Evolutionary conservation across 1,284 basidiomycete genomes (phyloP).

Genomic region (Ganoderma lucidum): DNA sequence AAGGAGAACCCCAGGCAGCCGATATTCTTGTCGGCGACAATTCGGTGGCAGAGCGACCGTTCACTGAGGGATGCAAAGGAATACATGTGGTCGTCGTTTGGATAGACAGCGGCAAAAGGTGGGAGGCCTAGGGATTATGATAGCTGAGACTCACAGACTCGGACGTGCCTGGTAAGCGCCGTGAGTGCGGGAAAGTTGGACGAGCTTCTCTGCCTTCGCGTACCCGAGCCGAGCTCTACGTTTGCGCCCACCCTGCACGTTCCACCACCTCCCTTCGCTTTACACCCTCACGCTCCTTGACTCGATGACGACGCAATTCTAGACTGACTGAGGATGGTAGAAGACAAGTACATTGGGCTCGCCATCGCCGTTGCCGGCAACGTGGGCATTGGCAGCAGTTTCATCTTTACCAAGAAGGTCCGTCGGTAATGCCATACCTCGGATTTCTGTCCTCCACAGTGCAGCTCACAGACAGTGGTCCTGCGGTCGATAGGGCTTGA

Average conservation of each 20-base stretch:
- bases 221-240: constrained; percentile 8
- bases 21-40: too few species aligned
- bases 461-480: not conserved
- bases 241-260: not conserved
- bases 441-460: not conserved
- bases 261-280: not conserved
- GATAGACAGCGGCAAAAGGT: not conserved
- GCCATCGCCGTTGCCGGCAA: constrained; percentile 85
- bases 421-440: constrained; percentile 21
- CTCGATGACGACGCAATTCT: constrained; percentile 18
- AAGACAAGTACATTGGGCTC: constrained; percentile 94
- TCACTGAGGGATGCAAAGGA: too few species aligned
- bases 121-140: too few species aligned
- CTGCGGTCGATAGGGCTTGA: constrained; percentile 4
- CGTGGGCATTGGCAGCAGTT: constrained; percentile 88
- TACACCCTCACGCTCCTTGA: constrained; percentile 25
- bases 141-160: too few species aligned
- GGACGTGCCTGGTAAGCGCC: not conserved
- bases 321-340: constrained; percentile 59
- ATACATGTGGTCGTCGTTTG: not conserved
- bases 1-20: too few species aligned
- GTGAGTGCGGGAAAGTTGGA: constrained; percentile 2
- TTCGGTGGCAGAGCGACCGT: too few species aligned
- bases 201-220: not conserved
- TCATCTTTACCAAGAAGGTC: constrained; percentile 98